These are phyloP conservation scores for Neocallimastix lanati DNA, from an alignment of 192 early-diverging fungal genomes.

Conservation along the genomic window DNA sequence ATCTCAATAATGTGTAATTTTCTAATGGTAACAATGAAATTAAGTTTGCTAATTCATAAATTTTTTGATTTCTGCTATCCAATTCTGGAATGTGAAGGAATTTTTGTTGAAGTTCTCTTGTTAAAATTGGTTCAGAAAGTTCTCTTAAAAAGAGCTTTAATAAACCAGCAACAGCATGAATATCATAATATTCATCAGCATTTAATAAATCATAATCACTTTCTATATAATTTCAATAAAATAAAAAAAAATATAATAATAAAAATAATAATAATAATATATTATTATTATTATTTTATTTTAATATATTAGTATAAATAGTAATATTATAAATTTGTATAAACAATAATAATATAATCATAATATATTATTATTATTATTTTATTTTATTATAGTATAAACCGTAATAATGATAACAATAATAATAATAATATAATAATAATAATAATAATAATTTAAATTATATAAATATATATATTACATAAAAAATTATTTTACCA, in stretches of 20 bases:
- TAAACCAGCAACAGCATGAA: conserved; percentile 83
- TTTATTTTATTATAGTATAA: too few species aligned
- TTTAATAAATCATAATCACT: conserved; percentile 54
- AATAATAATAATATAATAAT: too few species aligned
- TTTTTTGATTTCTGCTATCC: conserved; percentile 55
- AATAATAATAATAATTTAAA: too few species aligned
- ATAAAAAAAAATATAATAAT: too few species aligned
- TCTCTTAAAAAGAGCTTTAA: conserved; percentile 85
- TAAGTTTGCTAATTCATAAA: conserved; percentile 62
- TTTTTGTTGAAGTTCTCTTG: conserved; percentile 61
- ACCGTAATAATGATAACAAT: too few species aligned
- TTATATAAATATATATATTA: conserved; percentile 8
- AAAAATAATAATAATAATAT: too few species aligned
- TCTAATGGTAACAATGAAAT: conserved; percentile 57
- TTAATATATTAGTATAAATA: too few species aligned
- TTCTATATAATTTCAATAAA: too few species aligned
- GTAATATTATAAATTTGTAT: too few species aligned
- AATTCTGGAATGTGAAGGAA: conserved; percentile 75
- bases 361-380: too few species aligned
- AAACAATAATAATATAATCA: too few species aligned
- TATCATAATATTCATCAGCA: conserved; percentile 54
- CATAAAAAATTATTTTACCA: conserved; percentile 8
- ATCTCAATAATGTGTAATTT: conserved; percentile 79
- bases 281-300: too few species aligned
- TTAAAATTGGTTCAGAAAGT: conserved; percentile 71